These are phyloP conservation scores for Phaeotremella skinneri DNA, from an alignment of 768 basidiomycete genomes.

Conservation along the genomic window DNA sequence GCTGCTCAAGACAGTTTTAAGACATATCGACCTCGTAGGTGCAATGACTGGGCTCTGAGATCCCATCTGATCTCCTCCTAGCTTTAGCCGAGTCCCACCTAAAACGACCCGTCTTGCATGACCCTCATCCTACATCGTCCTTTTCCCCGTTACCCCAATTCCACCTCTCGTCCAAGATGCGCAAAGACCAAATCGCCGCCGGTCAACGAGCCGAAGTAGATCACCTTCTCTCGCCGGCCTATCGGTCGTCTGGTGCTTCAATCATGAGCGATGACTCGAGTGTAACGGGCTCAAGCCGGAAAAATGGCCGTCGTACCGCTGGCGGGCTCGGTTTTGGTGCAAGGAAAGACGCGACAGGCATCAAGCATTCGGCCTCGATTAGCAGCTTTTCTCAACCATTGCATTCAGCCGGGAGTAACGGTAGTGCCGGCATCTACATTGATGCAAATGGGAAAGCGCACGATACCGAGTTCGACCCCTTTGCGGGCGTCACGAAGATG, in stretches of 20 bases:
- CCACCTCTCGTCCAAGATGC: constrained; percentile 24
- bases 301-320: constrained; percentile 11
- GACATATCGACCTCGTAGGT: constrained; percentile 44
- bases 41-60: background rate
- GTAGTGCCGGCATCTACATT: constrained; percentile 37
- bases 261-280: constrained; percentile 9
- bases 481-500: constrained; percentile 44
- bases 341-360: background rate
- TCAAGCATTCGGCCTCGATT: constrained; percentile 1
- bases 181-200: constrained; percentile 30
- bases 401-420: background rate
- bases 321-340: constrained; percentile 8
- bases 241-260: constrained; percentile 17
- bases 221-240: constrained; percentile 43
- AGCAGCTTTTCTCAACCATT: constrained; percentile 7
- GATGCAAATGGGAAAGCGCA: constrained; percentile 46
- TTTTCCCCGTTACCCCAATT: constrained; percentile 42
- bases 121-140: constrained; percentile 34
- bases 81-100: constrained; percentile 42
- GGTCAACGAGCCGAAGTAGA: constrained; percentile 43
- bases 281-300: constrained; percentile 27
- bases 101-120: constrained; percentile 26
- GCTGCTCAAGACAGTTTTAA: constrained; percentile 37
- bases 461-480: constrained; percentile 52
- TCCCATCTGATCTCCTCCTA: constrained; percentile 10